Conservation (phyloP, 179 eudicot species). For the Camellia oleifera region DNA sequence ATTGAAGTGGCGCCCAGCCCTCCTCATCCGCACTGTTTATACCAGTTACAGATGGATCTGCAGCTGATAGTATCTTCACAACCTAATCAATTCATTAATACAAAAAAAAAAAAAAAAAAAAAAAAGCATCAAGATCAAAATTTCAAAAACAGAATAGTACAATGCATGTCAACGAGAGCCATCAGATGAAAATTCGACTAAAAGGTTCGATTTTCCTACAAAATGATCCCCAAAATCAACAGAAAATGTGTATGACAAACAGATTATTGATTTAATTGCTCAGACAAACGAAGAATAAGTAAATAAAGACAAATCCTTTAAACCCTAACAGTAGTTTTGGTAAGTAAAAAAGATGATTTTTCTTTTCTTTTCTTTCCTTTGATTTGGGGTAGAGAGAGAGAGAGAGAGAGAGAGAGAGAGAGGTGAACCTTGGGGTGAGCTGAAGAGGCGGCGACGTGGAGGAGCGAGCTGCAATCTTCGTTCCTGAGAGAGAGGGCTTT, state of each 20-base stretch:
- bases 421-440: conserved; percentile 43
- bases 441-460: conserved; percentile 85
- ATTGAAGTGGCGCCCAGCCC: conserved; percentile 96
- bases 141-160: background rate
- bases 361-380: no score
- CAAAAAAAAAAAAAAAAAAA: background rate
- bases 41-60: conserved; percentile 48
- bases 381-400: no score
- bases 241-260: background rate
- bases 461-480: conserved; percentile 89
- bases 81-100: conserved; percentile 39
- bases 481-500: conserved; percentile 60
- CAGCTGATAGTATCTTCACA: conserved; percentile 62
- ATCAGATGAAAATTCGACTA: background rate
- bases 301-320: background rate
- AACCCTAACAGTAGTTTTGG: background rate
- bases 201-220: background rate
- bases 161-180: background rate
- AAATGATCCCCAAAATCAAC: background rate
- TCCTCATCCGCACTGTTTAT: conserved; percentile 81
- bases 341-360: background rate
- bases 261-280: background rate
- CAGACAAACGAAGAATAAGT: background rate
- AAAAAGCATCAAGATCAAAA: background rate
- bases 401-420: background rate